phyloP scores from a whole-genome alignment of 2,329 filamentous ascomycete genomes.

The Zymoseptoria pseudotritici region DNA sequence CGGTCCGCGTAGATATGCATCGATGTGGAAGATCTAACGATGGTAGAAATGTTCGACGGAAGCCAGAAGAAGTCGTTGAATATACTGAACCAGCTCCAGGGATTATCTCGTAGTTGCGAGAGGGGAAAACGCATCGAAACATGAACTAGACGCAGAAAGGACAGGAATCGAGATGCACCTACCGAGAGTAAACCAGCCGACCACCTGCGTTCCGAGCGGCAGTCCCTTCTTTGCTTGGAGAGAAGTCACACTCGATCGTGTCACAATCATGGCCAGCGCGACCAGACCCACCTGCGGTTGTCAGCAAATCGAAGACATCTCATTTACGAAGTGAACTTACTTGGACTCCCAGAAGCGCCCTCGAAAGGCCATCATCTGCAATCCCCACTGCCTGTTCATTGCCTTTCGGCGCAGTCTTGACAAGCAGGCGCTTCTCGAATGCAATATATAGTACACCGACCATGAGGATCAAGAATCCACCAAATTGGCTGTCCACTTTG shows the following conservation, averaged over 20 bases:
- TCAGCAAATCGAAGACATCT: conserved; percentile 4
- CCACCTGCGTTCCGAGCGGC: conserved; percentile 76
- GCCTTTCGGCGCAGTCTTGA: conserved; percentile 32
- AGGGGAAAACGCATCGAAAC: not conserved
- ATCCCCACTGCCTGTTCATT: conserved; percentile 23
- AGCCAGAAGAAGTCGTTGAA: not conserved
- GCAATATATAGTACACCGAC: conserved; percentile 71
- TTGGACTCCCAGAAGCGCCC: conserved; percentile 60
- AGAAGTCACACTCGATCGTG: conserved; percentile 74
- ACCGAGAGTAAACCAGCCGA: conserved; percentile 77
- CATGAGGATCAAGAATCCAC: conserved; percentile 68
- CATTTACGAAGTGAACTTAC: conserved; percentile 33
- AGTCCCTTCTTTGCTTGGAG: conserved; percentile 79
- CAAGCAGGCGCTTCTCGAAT: conserved; percentile 61
- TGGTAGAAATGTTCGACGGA: not conserved
- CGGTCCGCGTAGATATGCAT: conserved; percentile 12
- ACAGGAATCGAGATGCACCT: conserved; percentile 19
- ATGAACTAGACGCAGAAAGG: not conserved
- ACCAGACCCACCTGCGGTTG: conserved; percentile 61
- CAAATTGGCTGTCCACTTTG: conserved; percentile 51
- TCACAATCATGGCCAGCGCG: conserved; percentile 74
- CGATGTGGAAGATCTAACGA: not conserved
- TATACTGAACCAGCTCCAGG: not conserved
- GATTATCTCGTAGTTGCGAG: not conserved
- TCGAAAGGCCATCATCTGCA: conserved; percentile 43